Base-by-base conservation (phyloP, 257 asterid genomes). In the Gentiana straminea region DNA sequence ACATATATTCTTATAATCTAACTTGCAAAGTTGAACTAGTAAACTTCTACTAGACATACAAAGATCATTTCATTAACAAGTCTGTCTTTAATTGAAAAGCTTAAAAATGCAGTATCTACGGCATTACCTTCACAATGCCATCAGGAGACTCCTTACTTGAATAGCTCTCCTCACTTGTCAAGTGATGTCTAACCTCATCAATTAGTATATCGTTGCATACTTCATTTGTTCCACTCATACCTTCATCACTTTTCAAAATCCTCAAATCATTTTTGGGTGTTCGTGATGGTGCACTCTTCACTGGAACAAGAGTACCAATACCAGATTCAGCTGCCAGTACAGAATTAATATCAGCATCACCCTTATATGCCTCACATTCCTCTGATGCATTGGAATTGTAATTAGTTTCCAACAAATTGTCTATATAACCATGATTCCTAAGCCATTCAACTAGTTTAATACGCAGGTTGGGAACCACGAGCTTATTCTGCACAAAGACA, bases 221-320 rank as follows among this genome's bases (percentile, higher is more conserved):
- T 56, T 79, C 87, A 61, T 54, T 58, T 38, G 77, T 65, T 52
- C 69, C 49, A 70, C 61, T 67, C 13, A 68, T 37, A 43, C 63
- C 70, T 46, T 64, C 60, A 38, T 72, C 89, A 62, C 77, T 82
- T 61, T 68, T 70, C 68, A 74, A 66, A 69, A 70, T 66, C 71
- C 74, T 68, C 15, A 68, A 43, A 66, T 72, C 78, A 80, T 84
- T 80, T 73, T 80, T 88, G 57, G 89, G 78, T 82, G 94, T 77
- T 38, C 84, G 79, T 73, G 86, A 80, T 64, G 94, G 94, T 66
- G 83, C 77, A 24, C 83, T 76, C 68, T 91, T 87, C 45, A 91
- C 81, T 24, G 90, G 85, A 68, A 83, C 88, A 62, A 72, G 70
- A 67, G 64, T 80, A 45, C 82, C 57, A 53, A 62, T 68, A 70